Conservation (phyloP, 768 basidiomycete genomes). For the Chalciporus sphaerocephalus region DNA sequence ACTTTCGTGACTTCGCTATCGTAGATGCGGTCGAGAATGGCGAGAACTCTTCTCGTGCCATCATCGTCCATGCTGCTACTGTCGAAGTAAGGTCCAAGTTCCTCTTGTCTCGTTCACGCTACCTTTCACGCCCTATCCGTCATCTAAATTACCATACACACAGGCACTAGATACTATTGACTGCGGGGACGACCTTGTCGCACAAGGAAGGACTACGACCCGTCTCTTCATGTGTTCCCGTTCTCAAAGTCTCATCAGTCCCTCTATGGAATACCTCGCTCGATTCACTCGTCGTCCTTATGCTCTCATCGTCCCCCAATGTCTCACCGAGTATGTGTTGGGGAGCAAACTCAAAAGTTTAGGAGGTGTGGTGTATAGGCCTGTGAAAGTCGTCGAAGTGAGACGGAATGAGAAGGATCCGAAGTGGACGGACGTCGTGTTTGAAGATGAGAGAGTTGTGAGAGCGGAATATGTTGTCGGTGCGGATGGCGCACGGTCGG, state of each 20-base stretch:
- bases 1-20: slow-evolving; percentile 38
- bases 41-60: slow-evolving; percentile 38
- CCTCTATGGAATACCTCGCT: slow-evolving; percentile 34
- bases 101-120: slow-evolving; percentile 12
- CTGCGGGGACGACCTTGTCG: slow-evolving; percentile 36
- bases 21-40: slow-evolving; percentile 35
- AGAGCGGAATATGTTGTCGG: slow-evolving; percentile 45
- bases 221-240: slow-evolving; percentile 29
- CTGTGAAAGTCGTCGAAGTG: slow-evolving; percentile 39
- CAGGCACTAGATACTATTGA: slow-evolving; percentile 43
- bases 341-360: slow-evolving; percentile 29
- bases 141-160: slow-evolving; percentile 11
- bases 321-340: slow-evolving; percentile 40
- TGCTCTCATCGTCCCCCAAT: slow-evolving; percentile 41
- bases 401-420: slow-evolving; percentile 25
- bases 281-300: slow-evolving; percentile 44
- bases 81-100: slow-evolving; percentile 36
- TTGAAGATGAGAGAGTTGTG: slow-evolving; percentile 44
- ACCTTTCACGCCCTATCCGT: no score
- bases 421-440: slow-evolving; percentile 36
- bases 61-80: slow-evolving; percentile 46
- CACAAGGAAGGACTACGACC: slow-evolving; percentile 33
- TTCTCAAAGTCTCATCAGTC: slow-evolving; percentile 22
- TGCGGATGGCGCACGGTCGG: slow-evolving; percentile 48
- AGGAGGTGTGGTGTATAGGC: slow-evolving; percentile 34